Conservation (phyloP, 192 early-diverging fungal genomes). For the Umbelopsis sp. region DNA sequence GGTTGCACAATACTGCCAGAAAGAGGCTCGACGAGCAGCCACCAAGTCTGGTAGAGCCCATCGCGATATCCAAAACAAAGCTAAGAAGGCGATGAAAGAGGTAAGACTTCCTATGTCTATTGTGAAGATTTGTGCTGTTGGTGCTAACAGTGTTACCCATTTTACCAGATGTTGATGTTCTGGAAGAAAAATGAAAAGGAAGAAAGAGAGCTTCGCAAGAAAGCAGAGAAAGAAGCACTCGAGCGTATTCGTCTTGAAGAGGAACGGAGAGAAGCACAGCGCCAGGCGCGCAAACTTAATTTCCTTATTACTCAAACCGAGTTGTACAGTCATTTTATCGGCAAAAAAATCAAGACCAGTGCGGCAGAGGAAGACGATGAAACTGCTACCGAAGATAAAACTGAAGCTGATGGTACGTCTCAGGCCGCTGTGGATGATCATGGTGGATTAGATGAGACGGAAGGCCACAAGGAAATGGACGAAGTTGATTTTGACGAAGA, state of each 20-base stretch:
- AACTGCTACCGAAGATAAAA: constrained; percentile 19
- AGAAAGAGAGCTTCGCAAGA: constrained; percentile 86
- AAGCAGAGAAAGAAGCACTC: constrained; percentile 83
- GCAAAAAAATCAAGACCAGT: constrained; percentile 66
- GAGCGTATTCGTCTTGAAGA: constrained; percentile 80
- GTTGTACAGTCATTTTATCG: constrained; percentile 90
- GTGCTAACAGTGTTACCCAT: not conserved
- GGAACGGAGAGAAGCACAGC: constrained; percentile 75
- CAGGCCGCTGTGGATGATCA: constrained; percentile 14
- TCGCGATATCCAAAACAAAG: constrained; percentile 63
- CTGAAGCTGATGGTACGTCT: not conserved
- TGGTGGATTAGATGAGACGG: constrained; percentile 12
- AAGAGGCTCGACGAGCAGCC: constrained; percentile 65
- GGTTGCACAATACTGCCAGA: constrained; percentile 70
- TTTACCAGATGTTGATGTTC: constrained; percentile 76
- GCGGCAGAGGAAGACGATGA: constrained; percentile 36
- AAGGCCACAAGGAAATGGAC: constrained; percentile 34
- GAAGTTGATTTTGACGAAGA: constrained; percentile 81
- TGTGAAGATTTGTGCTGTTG: not conserved
- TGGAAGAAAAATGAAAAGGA: constrained; percentile 93
- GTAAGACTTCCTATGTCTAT: constrained; percentile 7
- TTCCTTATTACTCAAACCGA: constrained; percentile 93
- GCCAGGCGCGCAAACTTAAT: constrained; percentile 89
- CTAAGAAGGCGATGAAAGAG: constrained; percentile 67
- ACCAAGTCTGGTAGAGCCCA: constrained; percentile 52